Evolutionary conservation across 2,329 filamentous ascomycete genomes (phyloP).

Genomic region (Onygenales sp.): DNA sequence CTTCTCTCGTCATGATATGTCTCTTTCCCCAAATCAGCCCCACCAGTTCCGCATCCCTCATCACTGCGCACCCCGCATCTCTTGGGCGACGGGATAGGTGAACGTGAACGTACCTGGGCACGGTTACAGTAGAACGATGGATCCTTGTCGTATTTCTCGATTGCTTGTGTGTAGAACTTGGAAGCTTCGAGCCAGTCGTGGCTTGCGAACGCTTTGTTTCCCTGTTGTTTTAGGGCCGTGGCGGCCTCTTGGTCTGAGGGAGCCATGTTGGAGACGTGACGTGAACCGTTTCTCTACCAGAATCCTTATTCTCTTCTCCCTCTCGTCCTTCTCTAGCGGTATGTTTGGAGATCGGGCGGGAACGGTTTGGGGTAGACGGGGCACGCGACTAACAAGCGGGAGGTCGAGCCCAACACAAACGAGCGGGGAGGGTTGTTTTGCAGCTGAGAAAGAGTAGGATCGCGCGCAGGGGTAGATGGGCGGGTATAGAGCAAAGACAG

Average conservation of each 20-base stretch:
- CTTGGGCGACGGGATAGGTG: not conserved
- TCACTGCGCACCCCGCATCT: not conserved
- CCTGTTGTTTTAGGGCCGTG: slow-evolving; percentile 78
- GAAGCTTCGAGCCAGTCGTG: slow-evolving; percentile 81
- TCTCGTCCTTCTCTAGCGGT: not conserved
- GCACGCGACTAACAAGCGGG: no score
- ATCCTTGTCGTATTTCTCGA: slow-evolving; percentile 71
- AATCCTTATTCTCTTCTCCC: not conserved
- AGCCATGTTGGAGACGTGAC: slow-evolving; percentile 22
- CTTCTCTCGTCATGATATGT: not conserved
- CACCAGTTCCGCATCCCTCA: not conserved
- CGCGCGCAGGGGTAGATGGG: no score
- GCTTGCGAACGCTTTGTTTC: slow-evolving; percentile 82
- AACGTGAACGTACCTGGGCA: slow-evolving; percentile 61
- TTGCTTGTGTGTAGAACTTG: slow-evolving; percentile 77
- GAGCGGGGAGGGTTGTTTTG: no score
- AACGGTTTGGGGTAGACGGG: not conserved
- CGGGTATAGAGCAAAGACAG: no score
- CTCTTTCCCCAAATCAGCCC: not conserved
- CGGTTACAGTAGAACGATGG: slow-evolving; percentile 90
- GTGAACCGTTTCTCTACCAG: not conserved
- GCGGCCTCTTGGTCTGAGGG: slow-evolving; percentile 54
- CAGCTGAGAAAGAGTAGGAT: no score
- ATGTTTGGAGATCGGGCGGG: not conserved
- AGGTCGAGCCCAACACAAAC: no score